Evolutionary conservation across 2,329 filamentous ascomycete species (phyloP).

Genomic region (Fusarium nelsonii): DNA sequence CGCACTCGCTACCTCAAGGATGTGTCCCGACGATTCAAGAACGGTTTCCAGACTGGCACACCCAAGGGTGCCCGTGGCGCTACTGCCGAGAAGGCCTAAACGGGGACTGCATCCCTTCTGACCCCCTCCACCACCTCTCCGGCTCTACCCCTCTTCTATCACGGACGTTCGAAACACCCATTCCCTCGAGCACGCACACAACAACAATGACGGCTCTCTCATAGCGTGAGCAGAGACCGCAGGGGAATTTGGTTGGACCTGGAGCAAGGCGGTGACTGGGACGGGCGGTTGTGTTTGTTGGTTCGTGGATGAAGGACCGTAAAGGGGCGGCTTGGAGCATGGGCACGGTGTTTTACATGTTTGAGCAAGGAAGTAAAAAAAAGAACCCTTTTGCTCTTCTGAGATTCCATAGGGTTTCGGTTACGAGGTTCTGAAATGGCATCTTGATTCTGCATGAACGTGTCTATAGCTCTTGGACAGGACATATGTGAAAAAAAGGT

Average conservation of each 20-base stretch:
- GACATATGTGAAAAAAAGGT: neutral
- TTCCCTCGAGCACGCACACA: slow-evolving; percentile 23
- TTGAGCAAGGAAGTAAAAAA: slow-evolving; percentile 50
- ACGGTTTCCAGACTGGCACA: slow-evolving; percentile 93
- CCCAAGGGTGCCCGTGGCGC: slow-evolving; percentile 86
- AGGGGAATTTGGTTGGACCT: slow-evolving; percentile 25
- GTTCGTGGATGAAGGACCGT: slow-evolving; percentile 39
- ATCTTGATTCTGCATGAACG: slow-evolving; percentile 52
- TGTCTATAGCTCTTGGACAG: slow-evolving; percentile 12
- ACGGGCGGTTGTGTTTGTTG: slow-evolving; percentile 38
- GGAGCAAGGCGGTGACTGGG: slow-evolving; percentile 35
- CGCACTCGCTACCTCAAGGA: slow-evolving; percentile 95
- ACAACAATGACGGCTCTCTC: slow-evolving; percentile 21
- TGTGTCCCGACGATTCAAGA: slow-evolving; percentile 94
- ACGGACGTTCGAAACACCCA: slow-evolving; percentile 23
- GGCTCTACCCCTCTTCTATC: slow-evolving; percentile 25
- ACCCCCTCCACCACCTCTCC: slow-evolving; percentile 36
- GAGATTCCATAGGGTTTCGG: slow-evolving; percentile 52
- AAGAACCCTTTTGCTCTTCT: slow-evolving; percentile 47
- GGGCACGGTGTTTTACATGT: slow-evolving; percentile 54
- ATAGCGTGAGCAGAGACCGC: slow-evolving; percentile 30
- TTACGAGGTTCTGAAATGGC: slow-evolving; percentile 53
- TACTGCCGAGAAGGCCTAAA: slow-evolving; percentile 54
- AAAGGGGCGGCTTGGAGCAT: slow-evolving; percentile 51
- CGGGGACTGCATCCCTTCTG: slow-evolving; percentile 37